Evolutionary conservation across 2,329 filamentous ascomycete genomes (phyloP).

Genomic region (Pseudogymnoascus sp.): DNA sequence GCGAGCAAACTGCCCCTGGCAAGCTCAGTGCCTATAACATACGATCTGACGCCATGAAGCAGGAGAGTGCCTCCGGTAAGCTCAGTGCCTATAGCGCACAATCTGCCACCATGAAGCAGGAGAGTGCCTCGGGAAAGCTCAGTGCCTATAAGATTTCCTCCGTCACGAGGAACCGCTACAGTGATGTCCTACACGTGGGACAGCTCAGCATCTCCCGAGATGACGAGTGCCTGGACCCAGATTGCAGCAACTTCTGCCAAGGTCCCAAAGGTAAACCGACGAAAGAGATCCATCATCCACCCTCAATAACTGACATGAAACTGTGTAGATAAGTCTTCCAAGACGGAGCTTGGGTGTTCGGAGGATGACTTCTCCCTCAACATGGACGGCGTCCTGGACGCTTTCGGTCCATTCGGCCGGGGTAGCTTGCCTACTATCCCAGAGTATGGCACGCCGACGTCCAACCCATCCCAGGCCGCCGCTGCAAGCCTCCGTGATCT

Average conservation of each 20-base stretch:
- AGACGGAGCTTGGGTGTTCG: neutral
- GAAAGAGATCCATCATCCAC: neutral
- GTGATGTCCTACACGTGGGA: neutral
- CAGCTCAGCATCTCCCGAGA: neutral
- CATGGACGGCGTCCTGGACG: neutral
- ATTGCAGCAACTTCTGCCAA: neutral
- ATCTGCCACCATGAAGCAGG: neutral
- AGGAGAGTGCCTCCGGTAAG: neutral
- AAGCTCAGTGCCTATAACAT: neutral
- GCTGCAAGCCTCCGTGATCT: neutral
- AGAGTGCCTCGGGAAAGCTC: neutral
- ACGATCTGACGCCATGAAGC: neutral
- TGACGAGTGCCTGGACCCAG: neutral
- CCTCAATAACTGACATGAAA: neutral
- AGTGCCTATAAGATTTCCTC: neutral
- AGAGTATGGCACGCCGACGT: neutral
- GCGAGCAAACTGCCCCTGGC: too few species aligned
- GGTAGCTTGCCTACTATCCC: neutral
- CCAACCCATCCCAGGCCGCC: neutral
- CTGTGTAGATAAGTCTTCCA: neutral
- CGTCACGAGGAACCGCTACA: neutral
- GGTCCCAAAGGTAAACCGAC: neutral
- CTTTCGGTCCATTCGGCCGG: neutral
- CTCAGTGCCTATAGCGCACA: neutral
- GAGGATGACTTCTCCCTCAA: neutral